phyloP scores from a whole-genome alignment of 768 basidiomycete species.

The Lactarius hatsudake region DNA sequence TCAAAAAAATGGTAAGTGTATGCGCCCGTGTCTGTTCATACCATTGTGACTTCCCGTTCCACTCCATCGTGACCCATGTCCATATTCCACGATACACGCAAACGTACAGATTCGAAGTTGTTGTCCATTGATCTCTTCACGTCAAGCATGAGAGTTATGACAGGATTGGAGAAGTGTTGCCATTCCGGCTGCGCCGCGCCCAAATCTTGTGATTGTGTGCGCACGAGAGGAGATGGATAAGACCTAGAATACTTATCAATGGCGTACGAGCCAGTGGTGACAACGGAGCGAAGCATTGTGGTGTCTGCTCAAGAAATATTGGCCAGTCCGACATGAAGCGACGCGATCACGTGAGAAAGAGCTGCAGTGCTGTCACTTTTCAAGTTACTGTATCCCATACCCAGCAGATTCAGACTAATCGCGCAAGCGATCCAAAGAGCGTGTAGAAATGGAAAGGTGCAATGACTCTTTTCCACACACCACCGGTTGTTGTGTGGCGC shows the following conservation, averaged over 20 bases:
- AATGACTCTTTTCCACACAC: neutral
- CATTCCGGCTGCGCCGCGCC: constrained; percentile 49
- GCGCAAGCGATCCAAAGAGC: neutral
- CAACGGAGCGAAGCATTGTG: constrained; percentile 50
- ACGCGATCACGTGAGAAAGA: constrained; percentile 13
- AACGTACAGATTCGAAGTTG: constrained; percentile 58
- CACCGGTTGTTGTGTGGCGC: neutral
- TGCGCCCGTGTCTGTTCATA: constrained; percentile 37
- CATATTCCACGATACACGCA: constrained; percentile 66
- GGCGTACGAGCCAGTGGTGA: constrained; percentile 53
- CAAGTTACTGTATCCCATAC: neutral
- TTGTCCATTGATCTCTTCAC: constrained; percentile 44
- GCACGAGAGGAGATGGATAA: constrained; percentile 39
- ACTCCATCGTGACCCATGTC: constrained; percentile 38
- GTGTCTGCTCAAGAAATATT: neutral
- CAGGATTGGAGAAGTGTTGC: constrained; percentile 76
- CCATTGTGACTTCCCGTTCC: constrained; percentile 62
- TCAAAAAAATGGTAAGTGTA: constrained; percentile 10
- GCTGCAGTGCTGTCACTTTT: neutral
- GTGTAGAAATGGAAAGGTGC: neutral
- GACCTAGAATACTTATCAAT: constrained; percentile 69
- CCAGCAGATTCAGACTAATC: neutral
- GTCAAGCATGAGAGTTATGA: constrained; percentile 61
- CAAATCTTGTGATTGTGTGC: constrained; percentile 24
- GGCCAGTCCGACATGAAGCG: neutral